These are phyloP conservation scores for Ceratocystis huliohia DNA, from an alignment of 2,329 filamentous ascomycete genomes.

Conservation along the genomic window DNA sequence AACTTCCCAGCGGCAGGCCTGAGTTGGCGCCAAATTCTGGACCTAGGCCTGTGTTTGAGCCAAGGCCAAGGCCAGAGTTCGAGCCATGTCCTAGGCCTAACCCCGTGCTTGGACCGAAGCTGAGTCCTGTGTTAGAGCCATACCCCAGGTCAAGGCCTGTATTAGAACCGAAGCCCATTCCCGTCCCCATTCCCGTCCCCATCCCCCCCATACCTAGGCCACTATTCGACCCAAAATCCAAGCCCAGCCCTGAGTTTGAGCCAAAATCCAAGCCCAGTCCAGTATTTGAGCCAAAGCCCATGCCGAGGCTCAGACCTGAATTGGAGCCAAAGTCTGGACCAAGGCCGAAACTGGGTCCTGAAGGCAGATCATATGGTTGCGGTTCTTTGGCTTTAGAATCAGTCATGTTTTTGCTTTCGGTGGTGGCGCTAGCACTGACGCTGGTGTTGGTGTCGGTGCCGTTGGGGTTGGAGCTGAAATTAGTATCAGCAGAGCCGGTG, in stretches of 20 bases:
- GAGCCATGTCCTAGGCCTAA: not conserved
- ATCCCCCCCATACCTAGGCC: not conserved
- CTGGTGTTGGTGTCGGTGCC: not conserved
- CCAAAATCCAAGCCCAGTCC: slow-evolving; percentile 14
- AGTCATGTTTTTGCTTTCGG: not conserved
- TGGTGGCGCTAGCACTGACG: not conserved
- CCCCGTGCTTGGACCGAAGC: slow-evolving; percentile 7
- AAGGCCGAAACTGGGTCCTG: slow-evolving; percentile 9
- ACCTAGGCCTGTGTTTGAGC: not conserved
- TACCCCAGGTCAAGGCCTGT: not conserved
- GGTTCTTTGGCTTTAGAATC: not conserved
- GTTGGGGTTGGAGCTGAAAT: not conserved
- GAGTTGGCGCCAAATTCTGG: not conserved
- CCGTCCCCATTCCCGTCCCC: no score
- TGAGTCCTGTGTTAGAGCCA: slow-evolving; percentile 12
- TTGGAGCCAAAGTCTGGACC: slow-evolving; percentile 7
- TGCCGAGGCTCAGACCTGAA: not conserved
- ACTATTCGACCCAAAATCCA: slow-evolving; percentile 13
- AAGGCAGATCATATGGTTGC: not conserved
- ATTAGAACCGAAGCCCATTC: not conserved
- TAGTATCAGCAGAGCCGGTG: no score
- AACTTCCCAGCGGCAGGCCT: not conserved
- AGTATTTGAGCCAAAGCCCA: slow-evolving; percentile 9
- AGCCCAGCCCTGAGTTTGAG: slow-evolving; percentile 4
- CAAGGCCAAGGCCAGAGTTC: not conserved